These are phyloP conservation scores for Cladosporium sp. DNA, from an alignment of 2,329 filamentous ascomycete genomes.

Conservation along the genomic window DNA sequence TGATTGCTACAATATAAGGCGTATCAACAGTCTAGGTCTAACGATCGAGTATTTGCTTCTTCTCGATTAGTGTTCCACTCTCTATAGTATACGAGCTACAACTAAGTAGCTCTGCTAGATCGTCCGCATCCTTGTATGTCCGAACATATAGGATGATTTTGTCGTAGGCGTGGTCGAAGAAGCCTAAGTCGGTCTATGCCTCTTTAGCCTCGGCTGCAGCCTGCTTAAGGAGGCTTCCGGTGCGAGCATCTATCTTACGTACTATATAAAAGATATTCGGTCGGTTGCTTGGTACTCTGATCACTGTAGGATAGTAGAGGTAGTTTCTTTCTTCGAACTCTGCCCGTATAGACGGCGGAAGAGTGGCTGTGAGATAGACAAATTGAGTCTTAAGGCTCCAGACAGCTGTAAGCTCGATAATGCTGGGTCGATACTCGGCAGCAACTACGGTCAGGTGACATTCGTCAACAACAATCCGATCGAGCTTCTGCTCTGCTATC, in stretches of 20 bases:
- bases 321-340: too few species aligned
- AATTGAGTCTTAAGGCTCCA: too few species aligned
- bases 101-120: slow-evolving; percentile 9
- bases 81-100: slow-evolving; percentile 9
- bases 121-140: slow-evolving; percentile 7
- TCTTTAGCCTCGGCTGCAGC: slow-evolving; percentile 7
- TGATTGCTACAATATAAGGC: slow-evolving; percentile 22
- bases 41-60: neutral
- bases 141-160: slow-evolving; percentile 19
- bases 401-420: too few species aligned
- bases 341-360: too few species aligned
- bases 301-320: too few species aligned
- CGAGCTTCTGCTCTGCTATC: too few species aligned
- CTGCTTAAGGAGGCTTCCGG: slow-evolving; percentile 14
- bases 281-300: neutral
- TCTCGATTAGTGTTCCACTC: neutral
- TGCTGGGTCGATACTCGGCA: too few species aligned
- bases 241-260: too few species aligned
- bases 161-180: slow-evolving; percentile 18
- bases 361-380: too few species aligned
- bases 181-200: neutral
- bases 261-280: too few species aligned
- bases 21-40: neutral
- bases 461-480: too few species aligned
- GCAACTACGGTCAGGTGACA: too few species aligned